Conservation (phyloP, 2,329 filamentous ascomycete species). For the Myriosclerotinia duriaeana region DNA sequence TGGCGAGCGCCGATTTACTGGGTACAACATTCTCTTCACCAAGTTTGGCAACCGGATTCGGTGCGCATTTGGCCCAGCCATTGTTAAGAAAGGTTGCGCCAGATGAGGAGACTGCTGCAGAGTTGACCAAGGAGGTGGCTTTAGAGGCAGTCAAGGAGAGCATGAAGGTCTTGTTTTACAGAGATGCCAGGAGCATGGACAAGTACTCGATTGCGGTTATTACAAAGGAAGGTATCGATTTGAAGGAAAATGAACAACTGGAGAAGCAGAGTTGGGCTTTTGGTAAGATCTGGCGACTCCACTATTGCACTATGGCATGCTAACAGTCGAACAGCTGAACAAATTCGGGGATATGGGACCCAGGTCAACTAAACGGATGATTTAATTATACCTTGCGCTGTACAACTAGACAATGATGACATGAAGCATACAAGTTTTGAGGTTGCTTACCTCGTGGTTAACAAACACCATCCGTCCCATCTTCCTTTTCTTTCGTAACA, state of each 20-base stretch:
- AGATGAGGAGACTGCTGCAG: conserved; percentile 74
- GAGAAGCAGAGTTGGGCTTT: conserved; percentile 98
- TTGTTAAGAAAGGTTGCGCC: conserved; percentile 82
- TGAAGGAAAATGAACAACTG: conserved; percentile 81
- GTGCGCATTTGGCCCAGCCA: conserved; percentile 87
- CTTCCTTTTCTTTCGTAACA: neutral
- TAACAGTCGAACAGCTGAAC: conserved; percentile 61
- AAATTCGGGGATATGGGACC: conserved; percentile 91
- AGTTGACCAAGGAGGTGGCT: conserved; percentile 74
- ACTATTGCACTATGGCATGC: conserved; percentile 19
- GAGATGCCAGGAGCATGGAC: conserved; percentile 90
- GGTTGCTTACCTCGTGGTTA: conserved; percentile 7
- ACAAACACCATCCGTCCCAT: neutral
- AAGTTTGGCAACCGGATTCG: conserved; percentile 89
- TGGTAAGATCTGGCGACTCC: conserved; percentile 31
- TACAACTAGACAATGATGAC: conserved; percentile 38
- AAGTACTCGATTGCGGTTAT: conserved; percentile 88
- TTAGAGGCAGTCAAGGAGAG: conserved; percentile 82
- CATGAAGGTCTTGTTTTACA: conserved; percentile 98
- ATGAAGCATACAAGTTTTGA: conserved; percentile 30
- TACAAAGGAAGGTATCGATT: conserved; percentile 81
- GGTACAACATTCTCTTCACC: conserved; percentile 89
- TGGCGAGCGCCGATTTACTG: conserved; percentile 86
- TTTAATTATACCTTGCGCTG: conserved; percentile 28
- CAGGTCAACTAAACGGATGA: conserved; percentile 55